Evolutionary conservation across 2,329 filamentous ascomycete species (phyloP), one percentile per base, ranked within the genome.

Genomic region (Chrysosporium keratinophilum): DNA sequence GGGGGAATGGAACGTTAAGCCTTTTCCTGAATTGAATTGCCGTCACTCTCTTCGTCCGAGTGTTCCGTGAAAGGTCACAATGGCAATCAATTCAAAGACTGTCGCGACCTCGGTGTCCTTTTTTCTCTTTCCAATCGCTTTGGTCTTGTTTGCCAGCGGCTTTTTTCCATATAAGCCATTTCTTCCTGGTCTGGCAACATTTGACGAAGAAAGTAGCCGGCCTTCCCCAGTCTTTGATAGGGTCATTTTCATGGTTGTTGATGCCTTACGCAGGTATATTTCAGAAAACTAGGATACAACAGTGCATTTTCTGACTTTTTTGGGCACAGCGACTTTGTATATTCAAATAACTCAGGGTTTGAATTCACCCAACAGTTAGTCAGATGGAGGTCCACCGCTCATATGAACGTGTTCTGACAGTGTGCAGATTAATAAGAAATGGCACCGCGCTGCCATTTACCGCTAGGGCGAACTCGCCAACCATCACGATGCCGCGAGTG

Each of bases 131-230:
- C 86, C 87, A 2, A 65, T 85, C 53, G 84, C 88, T 45, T 81
- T 90, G 59, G 61, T 85, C 52, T 71, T 85, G 59, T 97, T 97
- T 69, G 90, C 87, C 23, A 81, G 82, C 33, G 91, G 93, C 12
- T 98, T 98, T 77, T 98, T 98, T 65, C 93, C 93, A 6, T 96
- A 97, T 72, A 98, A 98, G 66, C 89, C 93, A 2, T 85, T 95
- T 60, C 77, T 98, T 46, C 83, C 90, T 10, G 93, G 93, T 3
- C 74, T 95, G 45, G 90, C 93, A 9, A 74, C 78, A 58, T 86
- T 70, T 59, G 61, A 65, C 28, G 66, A 79, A 28, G 71, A 75
- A 45, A 81, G 74, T 17, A 64, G 71, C 45, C 77, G 77, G 5
- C 82, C 85, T 2, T 70, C 76, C 47, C 78, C 87, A 34, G 82